Conservation (phyloP, 129 eudicot genomes). For the Flaveria brownii region DNA sequence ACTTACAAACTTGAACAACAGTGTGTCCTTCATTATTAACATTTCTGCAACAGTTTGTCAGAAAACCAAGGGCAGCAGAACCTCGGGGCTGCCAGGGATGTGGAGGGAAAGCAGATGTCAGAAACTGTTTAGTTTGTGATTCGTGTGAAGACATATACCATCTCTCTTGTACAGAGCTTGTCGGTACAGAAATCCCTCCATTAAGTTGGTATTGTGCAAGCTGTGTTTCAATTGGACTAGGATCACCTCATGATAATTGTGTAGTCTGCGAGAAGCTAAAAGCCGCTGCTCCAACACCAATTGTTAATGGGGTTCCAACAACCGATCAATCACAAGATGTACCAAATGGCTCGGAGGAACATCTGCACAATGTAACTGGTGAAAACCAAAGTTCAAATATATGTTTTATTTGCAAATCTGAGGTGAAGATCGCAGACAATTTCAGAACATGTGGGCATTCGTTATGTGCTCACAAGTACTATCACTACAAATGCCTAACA, state of each 20-base stretch:
- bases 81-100: slow-evolving; percentile 56
- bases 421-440: slow-evolving; percentile 42
- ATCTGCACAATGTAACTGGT: slow-evolving; percentile 17
- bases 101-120: slow-evolving; percentile 50
- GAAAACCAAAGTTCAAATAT: slow-evolving; percentile 26
- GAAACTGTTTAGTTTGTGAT: slow-evolving; percentile 71
- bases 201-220: slow-evolving; percentile 72
- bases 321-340: slow-evolving; percentile 35
- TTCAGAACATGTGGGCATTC: slow-evolving; percentile 58
- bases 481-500: slow-evolving; percentile 66
- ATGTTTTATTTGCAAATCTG: slow-evolving; percentile 58
- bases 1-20: background rate
- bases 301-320: slow-evolving; percentile 7
- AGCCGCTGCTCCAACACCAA: slow-evolving; percentile 13
- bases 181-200: slow-evolving; percentile 54
- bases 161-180: slow-evolving; percentile 61
- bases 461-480: slow-evolving; percentile 60
- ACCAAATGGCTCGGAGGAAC: slow-evolving; percentile 31
- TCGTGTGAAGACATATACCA: slow-evolving; percentile 84
- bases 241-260: slow-evolving; percentile 67
- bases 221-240: slow-evolving; percentile 54
- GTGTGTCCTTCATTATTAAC: background rate
- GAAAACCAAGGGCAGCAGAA: slow-evolving; percentile 45
- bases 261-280: slow-evolving; percentile 62
- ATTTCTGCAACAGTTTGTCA: slow-evolving; percentile 36